Evolutionary conservation across 164 flowering plant species (phyloP).

Genomic region (Annona cherimola): DNA sequence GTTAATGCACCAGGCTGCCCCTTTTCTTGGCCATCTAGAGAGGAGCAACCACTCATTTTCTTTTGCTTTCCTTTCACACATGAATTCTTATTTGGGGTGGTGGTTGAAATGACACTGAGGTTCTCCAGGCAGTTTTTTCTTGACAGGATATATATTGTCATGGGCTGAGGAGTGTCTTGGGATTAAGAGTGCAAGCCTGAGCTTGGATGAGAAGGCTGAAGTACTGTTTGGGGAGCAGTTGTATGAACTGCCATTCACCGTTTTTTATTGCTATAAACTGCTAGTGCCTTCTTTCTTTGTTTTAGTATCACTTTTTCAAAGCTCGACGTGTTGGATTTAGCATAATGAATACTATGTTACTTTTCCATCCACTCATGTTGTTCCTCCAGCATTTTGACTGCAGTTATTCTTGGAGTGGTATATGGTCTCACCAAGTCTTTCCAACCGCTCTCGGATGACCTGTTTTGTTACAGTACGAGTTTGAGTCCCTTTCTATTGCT

Average conservation of each 20-base stretch:
- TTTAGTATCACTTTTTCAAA: background rate
- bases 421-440: slow-evolving; percentile 46
- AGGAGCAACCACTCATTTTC: too few species aligned
- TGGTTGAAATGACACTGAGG: slow-evolving; percentile 20
- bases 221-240: slow-evolving; percentile 67
- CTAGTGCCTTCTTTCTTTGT: background rate
- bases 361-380: background rate
- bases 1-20: too few species aligned
- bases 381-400: slow-evolving; percentile 63
- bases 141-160: slow-evolving; percentile 86
- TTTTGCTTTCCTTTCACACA: too few species aligned
- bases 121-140: slow-evolving; percentile 87
- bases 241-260: slow-evolving; percentile 32
- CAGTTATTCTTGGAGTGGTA: slow-evolving; percentile 61
- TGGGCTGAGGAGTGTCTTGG: slow-evolving; percentile 61
- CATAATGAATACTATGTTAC: background rate
- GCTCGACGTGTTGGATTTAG: background rate
- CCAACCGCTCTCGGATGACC: slow-evolving; percentile 70
- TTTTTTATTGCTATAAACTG: background rate
- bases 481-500: background rate
- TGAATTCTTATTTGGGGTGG: too few species aligned
- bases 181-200: slow-evolving; percentile 46
- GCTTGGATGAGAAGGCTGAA: slow-evolving; percentile 86
- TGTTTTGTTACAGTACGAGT: slow-evolving; percentile 65
- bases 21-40: too few species aligned